Base-by-base conservation (phyloP, 2,329 filamentous ascomycete species). In the Neonectria punicea region DNA sequence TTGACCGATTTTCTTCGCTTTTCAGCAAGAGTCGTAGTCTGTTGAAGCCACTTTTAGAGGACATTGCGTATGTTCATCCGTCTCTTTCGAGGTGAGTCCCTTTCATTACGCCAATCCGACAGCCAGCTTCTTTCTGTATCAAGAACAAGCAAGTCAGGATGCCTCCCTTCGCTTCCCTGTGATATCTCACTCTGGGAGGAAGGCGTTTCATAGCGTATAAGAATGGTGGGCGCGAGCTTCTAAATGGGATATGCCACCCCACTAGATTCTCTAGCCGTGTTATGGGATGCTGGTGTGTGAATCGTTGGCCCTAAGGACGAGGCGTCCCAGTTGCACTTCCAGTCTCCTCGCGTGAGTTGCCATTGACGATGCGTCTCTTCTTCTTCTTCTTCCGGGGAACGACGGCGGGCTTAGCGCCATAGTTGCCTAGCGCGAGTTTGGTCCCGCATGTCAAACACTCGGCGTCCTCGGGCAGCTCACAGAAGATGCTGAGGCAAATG, bases 401-500 rank as follows among this genome's bases (percentile, higher is more conserved):
- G 5, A 95, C 91, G n/a, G 90, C 91, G 1, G 93, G 93, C 73
- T 90, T 93, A 5, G 87, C 84, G 20, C 92, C 92, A 74, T 94
- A 94, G 63, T 87, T 87, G 0, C 91, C 91, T n/a, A 94, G 81
- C n/a, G 89, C 85, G 32, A 97, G 83, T 73, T 89, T 88, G 3
- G 92, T 95, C 2, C 92, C 93, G 77, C 94, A 97, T 0, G 93
- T 97, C 68, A 96, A 82, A 77, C 94, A 97, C 68, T 90, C 87
- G 2, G 88, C 89, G 56, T 88, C 87, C 3, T 80, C 79, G 1
- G 87, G 87, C 1, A 86, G 78, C 73, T 88, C 84, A 81, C 94
- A 97, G 78, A 97, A 97, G 73, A 97, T 99, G 79, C 93, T 97
- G 49, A 99, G 84, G 76, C 96, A 99, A 72, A 99, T 94, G 66